phyloP scores from a whole-genome alignment of 164 flowering plant genomes.

The Dillenia turbinata region DNA sequence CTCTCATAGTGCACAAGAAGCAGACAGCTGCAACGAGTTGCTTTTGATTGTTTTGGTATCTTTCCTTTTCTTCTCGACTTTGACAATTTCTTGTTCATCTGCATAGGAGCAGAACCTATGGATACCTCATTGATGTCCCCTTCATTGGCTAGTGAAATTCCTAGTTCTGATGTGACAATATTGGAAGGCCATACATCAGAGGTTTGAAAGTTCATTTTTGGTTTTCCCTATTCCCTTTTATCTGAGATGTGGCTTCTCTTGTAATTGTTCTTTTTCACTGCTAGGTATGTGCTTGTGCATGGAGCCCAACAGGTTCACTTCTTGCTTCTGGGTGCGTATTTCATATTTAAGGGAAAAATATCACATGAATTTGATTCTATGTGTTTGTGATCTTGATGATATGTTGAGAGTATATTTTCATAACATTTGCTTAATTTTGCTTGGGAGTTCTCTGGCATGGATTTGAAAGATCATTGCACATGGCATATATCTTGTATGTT shows the following conservation, averaged over 20 bases:
- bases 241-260: not conserved
- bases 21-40: too few relatives aligned
- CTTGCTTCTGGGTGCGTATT: slow-evolving; percentile 92
- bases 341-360: not conserved
- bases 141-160: slow-evolving; percentile 51
- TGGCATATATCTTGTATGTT: too few relatives aligned
- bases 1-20: too few relatives aligned
- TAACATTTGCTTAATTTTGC: not conserved
- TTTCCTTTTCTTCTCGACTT: not conserved
- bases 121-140: slow-evolving; percentile 48
- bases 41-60: not conserved
- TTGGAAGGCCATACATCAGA: slow-evolving; percentile 96
- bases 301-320: slow-evolving; percentile 93
- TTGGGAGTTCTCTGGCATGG: too few relatives aligned
- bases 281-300: slow-evolving; percentile 96
- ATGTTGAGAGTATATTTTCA: not conserved
- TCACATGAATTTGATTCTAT: not conserved
- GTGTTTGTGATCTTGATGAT: not conserved
- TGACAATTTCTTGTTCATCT: slow-evolving; percentile 6
- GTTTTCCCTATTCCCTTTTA: not conserved
- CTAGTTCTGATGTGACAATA: slow-evolving; percentile 74
- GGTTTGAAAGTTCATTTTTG: slow-evolving; percentile 35
- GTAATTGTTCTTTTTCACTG: not conserved
- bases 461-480: too few relatives aligned
- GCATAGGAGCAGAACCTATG: slow-evolving; percentile 76